Evolutionary conservation across 768 basidiomycete species (phyloP).

Genomic region (Tricholoma furcatifolium): DNA sequence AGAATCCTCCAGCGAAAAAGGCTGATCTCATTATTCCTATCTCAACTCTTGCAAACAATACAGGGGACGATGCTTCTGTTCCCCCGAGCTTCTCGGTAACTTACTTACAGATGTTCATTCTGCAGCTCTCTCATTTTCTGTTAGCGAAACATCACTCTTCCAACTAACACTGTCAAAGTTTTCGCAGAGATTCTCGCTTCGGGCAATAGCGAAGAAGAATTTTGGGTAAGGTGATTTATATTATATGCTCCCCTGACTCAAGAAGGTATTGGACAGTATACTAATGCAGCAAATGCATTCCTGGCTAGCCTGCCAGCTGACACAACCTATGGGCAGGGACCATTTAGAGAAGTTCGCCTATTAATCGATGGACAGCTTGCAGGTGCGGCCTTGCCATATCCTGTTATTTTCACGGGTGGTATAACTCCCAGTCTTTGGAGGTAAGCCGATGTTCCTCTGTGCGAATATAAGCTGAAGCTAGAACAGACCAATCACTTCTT

Average conservation of each 20-base stretch:
- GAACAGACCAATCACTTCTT: constrained; percentile 67
- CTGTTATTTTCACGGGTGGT: constrained; percentile 75
- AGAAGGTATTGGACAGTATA: constrained; percentile 46
- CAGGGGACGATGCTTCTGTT: constrained; percentile 72
- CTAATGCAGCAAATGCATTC: constrained; percentile 63
- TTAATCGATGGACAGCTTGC: constrained; percentile 46
- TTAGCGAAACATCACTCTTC: constrained; percentile 67
- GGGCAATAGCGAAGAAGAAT: constrained; percentile 59
- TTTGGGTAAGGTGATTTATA: constrained; percentile 55
- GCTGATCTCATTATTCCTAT: constrained; percentile 70
- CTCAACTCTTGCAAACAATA: constrained; percentile 59
- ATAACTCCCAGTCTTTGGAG: constrained; percentile 71
- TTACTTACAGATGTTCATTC: background rate
- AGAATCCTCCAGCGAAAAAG: constrained; percentile 56
- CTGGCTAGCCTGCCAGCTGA: constrained; percentile 50
- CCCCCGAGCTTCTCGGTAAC: constrained; percentile 70
- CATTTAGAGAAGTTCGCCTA: constrained; percentile 49
- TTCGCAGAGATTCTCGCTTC: constrained; percentile 75
- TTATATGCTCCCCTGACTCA: background rate
- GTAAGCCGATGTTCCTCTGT: constrained; percentile 26
- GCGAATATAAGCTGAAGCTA: background rate
- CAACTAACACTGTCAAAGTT: constrained; percentile 63
- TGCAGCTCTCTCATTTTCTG: background rate
- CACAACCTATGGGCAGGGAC: constrained; percentile 40
- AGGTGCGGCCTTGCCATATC: constrained; percentile 48